Evolutionary conservation across 2,329 filamentous ascomycete genomes (phyloP), one percentile per base, ranked within the genome.

Genomic region (Nigrograna mackinnonii): DNA sequence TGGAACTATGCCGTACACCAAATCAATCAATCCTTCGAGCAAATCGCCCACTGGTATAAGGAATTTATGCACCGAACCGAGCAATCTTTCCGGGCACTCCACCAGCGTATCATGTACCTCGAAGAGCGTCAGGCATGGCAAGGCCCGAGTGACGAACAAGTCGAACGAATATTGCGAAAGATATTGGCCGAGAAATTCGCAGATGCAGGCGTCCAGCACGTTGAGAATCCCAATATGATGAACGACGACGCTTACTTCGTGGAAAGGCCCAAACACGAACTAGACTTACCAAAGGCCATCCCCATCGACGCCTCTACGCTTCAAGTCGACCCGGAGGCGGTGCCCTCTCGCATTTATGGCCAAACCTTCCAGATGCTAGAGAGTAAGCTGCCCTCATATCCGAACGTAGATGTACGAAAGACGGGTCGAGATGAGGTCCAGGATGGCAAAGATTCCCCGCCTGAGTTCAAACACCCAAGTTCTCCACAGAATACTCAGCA

Each of bases 101-200:
- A 61, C 35, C 43, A 62, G 22, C 62, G 64, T 12, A 36, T 65
- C 12, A 18, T 47, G 7, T 46, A 43, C 11, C 52, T 67, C 12
- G 64, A 67, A 33, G 46, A 67, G 31, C 57, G 45, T 19, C 56
- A 64, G 21, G 35, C 50, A 4, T 41, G 41, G 34, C 46, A 49
- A 19, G 55, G 50, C 3, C 61, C 56, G 4, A 59, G 47, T 14
- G 64, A 67, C 34, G 64, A 66, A 41, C 64, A 67, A 32, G 51
- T 67, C 4, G 64, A 67, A 41, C 57, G 62, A 34, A 52, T 64
- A 3, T 50, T 66, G n/a, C 59, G 62, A 24, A 67, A 64, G 46
- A 66, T 67, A 22, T 44, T 67, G 14, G 58, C 62, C 14, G 62
- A 67, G 36, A 53, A 47, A 6, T 66, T 66, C 31, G 47, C 50